phyloP scores from a whole-genome alignment of 2,329 filamentous ascomycete species.

The Penicillium fuscoglaucum region DNA sequence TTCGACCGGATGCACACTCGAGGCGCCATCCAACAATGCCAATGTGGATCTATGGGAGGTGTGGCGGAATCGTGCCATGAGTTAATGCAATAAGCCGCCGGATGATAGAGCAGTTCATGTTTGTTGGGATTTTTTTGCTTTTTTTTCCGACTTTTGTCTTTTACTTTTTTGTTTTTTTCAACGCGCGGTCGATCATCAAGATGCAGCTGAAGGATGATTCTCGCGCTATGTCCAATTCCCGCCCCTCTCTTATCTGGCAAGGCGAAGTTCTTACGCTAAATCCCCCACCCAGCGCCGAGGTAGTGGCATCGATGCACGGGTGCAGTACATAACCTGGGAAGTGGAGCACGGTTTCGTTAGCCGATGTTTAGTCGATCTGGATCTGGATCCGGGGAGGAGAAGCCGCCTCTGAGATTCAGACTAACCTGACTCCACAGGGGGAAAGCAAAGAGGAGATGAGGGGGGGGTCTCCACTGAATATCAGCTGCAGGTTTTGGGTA shows the following conservation, averaged over 20 bases:
- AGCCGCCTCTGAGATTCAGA: neutral
- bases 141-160: conserved; percentile 6
- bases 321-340: neutral
- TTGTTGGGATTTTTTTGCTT: conserved; percentile 6
- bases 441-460: neutral
- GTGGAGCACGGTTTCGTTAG: conserved; percentile 10
- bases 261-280: neutral
- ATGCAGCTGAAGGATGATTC: conserved; percentile 13
- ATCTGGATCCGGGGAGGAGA: conserved; percentile 2
- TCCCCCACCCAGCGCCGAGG: neutral
- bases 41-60: conserved; percentile 3
- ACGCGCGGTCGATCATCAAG: conserved; percentile 16
- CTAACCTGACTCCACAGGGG: neutral
- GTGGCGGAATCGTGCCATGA: conserved; percentile 7
- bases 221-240: neutral
- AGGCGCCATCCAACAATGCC: neutral
- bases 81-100: conserved; percentile 3
- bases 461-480: neutral
- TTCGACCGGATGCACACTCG: neutral
- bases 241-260: neutral
- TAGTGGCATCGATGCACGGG: conserved; percentile 1
- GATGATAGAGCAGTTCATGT: neutral
- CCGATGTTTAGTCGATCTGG: conserved; percentile 14
- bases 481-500: conserved; percentile 7
- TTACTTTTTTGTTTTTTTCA: conserved; percentile 2